Percentiles rank a stretch among this genome's conserved stretches.
Conservation (phyloP, 805 yeast genomes). For the Torulaspora quercuum region DNA sequence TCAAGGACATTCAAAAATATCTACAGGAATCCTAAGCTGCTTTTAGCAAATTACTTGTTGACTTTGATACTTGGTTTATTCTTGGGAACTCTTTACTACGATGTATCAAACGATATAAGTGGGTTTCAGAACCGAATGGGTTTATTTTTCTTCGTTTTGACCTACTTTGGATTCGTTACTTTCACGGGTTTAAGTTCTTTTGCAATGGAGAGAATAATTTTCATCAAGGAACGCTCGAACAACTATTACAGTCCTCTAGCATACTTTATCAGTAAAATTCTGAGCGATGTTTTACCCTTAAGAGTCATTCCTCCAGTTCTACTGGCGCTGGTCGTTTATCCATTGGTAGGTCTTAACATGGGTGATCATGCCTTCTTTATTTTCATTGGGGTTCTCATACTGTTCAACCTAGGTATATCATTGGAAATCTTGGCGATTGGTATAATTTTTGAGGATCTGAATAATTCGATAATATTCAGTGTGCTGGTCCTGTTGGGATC, state of each 20-base stretch:
- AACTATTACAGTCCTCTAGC: conserved; percentile 87
- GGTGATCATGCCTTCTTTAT: conserved; percentile 69
- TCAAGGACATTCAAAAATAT: conserved; percentile 88
- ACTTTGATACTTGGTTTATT: conserved; percentile 75
- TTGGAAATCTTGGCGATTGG: conserved; percentile 85
- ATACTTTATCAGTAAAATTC: conserved; percentile 77
- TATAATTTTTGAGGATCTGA: conserved; percentile 79
- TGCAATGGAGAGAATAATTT: conserved; percentile 81
- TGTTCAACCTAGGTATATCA: conserved; percentile 85
- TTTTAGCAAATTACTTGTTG: conserved; percentile 77
- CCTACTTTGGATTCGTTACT: conserved; percentile 91
- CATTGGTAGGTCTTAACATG: conserved; percentile 83
- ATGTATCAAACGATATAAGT: conserved; percentile 81
- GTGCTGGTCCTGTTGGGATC: conserved; percentile 81
- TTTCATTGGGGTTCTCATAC: conserved; percentile 62
- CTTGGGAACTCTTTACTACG: conserved; percentile 81
- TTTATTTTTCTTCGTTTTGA: conserved; percentile 81
- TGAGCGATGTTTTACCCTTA: conserved; percentile 90
- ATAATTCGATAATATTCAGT: conserved; percentile 87
- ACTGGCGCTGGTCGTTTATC: conserved; percentile 76
- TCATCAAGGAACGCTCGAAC: conserved; percentile 89
- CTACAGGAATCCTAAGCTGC: conserved; percentile 87
- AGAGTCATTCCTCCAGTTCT: conserved; percentile 90
- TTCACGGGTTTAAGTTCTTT: conserved; percentile 89
- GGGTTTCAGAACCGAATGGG: conserved; percentile 97